Conservation (phyloP, 208 protist species). For the Leishmania lainsoni region DNA sequence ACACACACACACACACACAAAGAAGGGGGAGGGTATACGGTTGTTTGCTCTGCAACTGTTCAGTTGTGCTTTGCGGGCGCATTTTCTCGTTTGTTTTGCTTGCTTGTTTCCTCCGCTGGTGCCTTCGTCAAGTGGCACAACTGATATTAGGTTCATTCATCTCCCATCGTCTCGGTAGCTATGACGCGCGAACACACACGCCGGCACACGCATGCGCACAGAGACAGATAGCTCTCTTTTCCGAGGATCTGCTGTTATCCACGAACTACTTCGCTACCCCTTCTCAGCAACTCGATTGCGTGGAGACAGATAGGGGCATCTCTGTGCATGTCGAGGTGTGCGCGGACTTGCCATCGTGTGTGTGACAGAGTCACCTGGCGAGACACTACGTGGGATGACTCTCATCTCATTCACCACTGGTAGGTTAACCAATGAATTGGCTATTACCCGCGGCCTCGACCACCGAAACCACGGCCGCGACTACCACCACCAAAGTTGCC, state of each 20-base stretch:
- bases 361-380: constrained; percentile 13
- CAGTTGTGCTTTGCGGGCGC: neutral
- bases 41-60: neutral
- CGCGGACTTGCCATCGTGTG: neutral
- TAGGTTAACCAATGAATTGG: neutral
- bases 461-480: constrained; percentile 43
- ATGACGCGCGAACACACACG: neutral
- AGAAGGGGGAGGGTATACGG: neutral
- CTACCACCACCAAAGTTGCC: constrained; percentile 29
- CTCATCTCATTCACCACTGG: neutral
- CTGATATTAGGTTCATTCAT: neutral
- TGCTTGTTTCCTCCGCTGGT: no score
- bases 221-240: neutral
- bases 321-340: neutral
- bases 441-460: constrained; percentile 30
- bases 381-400: neutral
- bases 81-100: no score
- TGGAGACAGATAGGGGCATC: neutral
- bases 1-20: neutral
- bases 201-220: neutral
- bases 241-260: neutral
- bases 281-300: neutral
- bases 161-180: neutral
- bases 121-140: neutral
- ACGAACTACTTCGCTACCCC: neutral